phyloP scores from a whole-genome alignment of 169 alveolate species.

The Pseudocohnilembus persalinus region DNA sequence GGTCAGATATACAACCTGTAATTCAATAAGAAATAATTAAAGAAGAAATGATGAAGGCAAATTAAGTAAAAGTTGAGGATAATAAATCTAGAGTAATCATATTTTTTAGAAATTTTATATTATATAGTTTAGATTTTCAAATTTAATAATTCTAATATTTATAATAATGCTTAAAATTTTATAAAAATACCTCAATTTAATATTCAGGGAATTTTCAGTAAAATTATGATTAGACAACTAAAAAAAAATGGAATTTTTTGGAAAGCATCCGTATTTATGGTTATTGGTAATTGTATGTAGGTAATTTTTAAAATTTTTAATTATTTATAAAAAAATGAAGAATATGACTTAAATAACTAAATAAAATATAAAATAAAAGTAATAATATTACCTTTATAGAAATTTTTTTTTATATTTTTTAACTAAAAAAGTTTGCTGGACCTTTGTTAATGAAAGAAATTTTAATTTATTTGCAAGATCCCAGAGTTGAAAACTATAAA shows the following conservation, averaged over 20 bases:
- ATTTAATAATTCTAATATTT: no score
- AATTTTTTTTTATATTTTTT: no score
- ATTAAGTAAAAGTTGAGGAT: background rate
- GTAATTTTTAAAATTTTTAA: background rate
- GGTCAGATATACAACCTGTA: background rate
- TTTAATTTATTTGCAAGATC: background rate
- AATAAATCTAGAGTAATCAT: background rate
- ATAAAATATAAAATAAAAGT: no score
- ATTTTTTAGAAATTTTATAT: no score
- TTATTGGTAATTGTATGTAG: background rate
- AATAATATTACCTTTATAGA: no score
- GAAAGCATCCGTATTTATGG: background rate
- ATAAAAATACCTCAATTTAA: no score
- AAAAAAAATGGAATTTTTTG: background rate
- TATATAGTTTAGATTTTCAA: no score
- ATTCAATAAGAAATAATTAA: background rate
- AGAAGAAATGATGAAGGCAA: background rate
- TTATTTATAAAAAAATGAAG: no score
- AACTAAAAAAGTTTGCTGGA: background rate
- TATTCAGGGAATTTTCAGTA: background rate
- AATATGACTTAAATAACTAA: background rate
- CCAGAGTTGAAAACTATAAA: background rate
- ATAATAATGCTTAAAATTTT: no score
- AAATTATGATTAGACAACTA: background rate
- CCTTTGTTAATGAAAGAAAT: background rate